Conservation (phyloP, 306 rosid species). For the Inga oerstediana region DNA sequence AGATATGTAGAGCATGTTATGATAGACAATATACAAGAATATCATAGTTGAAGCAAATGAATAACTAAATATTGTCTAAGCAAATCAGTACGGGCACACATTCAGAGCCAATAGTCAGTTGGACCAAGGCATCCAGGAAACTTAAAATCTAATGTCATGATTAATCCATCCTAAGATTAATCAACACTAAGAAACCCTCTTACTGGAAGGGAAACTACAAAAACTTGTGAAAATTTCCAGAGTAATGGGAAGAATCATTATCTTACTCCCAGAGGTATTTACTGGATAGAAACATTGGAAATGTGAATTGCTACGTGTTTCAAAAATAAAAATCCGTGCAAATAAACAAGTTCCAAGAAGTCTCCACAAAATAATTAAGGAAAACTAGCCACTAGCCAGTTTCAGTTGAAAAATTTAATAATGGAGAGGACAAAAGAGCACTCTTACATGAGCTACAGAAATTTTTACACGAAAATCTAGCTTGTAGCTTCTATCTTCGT, state of each 20-base stretch:
- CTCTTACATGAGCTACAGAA: neutral
- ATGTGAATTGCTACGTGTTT: neutral
- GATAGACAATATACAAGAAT: neutral
- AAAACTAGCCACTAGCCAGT: neutral
- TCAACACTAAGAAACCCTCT: slow-evolving; percentile 10
- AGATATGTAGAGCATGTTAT: slow-evolving; percentile 8
- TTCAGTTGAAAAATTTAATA: neutral
- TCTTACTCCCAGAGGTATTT: neutral
- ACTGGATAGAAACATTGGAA: neutral
- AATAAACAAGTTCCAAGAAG: neutral
- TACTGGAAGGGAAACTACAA: slow-evolving; percentile 1
- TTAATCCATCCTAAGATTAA: neutral
- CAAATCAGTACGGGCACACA: neutral
- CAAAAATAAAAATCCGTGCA: neutral
- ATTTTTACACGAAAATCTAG: neutral
- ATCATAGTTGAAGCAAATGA: neutral
- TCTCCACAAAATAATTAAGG: slow-evolving; percentile 17
- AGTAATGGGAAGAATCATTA: slow-evolving; percentile 19
- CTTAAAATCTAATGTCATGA: neutral
- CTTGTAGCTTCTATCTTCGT: neutral
- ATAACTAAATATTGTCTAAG: neutral
- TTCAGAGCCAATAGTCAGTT: slow-evolving; percentile 7
- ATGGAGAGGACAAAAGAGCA: slow-evolving; percentile 7
- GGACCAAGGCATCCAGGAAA: neutral
- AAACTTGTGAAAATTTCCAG: neutral